Evolutionary conservation across 1,284 basidiomycete species (phyloP).

Genomic region (Cystobasidium slooffiae): DNA sequence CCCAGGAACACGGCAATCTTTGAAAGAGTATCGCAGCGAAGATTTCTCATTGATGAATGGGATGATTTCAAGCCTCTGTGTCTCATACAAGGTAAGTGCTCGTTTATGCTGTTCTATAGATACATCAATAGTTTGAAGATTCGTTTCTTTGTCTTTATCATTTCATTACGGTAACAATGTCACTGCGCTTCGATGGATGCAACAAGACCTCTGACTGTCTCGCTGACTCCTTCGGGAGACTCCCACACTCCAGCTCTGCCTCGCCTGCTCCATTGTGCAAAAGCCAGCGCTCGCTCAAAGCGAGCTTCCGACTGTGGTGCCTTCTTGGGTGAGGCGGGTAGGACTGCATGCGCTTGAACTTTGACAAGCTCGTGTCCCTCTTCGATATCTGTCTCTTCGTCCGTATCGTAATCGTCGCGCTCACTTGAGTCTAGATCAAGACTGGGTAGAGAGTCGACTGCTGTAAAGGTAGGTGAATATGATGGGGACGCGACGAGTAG

Average conservation of each 20-base stretch:
- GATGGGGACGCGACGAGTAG: not conserved
- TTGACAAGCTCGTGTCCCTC: not conserved
- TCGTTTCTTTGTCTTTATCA: not conserved
- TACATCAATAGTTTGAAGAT: constrained; percentile 5
- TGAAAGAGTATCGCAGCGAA: too few species aligned
- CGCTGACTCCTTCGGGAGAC: constrained; percentile 10
- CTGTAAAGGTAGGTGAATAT: constrained; percentile 1
- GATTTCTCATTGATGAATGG: too few species aligned
- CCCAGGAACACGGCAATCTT: too few species aligned
- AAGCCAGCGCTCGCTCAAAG: constrained; percentile 12
- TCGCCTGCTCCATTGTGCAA: constrained; percentile 13
- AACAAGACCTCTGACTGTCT: not conserved
- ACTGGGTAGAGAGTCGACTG: not conserved
- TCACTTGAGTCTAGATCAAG: not conserved
- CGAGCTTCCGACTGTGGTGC: not conserved
- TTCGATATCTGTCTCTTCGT: constrained; percentile 15
- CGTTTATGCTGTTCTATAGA: not conserved
- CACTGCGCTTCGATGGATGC: not conserved
- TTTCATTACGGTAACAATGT: not conserved
- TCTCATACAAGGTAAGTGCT: not conserved
- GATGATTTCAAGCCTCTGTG: too few species aligned
- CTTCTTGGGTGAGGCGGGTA: not conserved
- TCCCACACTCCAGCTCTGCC: constrained; percentile 19
- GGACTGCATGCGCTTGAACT: not conserved
- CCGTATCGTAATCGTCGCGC: not conserved